Evolutionary conservation across 1,139 yeast genomes (phyloP).

Genomic region (Saccharomyces hybrid): DNA sequence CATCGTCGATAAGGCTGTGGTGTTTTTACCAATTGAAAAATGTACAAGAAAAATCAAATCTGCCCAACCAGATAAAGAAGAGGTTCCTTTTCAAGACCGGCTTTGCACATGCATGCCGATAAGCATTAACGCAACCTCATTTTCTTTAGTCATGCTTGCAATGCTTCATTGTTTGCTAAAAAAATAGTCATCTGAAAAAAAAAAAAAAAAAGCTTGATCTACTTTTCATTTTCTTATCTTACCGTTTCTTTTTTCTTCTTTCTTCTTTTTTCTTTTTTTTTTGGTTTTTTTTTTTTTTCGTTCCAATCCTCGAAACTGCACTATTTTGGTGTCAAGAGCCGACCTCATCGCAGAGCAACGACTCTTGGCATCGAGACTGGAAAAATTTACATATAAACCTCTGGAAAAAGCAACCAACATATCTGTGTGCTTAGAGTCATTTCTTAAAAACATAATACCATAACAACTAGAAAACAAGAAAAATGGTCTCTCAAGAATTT

Average conservation of each 20-base stretch:
- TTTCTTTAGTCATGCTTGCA: no score
- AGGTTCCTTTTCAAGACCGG: no score
- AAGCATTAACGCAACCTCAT: no score
- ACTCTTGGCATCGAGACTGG: not conserved
- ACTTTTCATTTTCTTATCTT: not conserved
- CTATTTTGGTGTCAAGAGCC: not conserved
- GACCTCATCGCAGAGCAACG: constrained; percentile 1
- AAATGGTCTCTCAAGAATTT: constrained; percentile 33
- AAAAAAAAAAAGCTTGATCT: not conserved
- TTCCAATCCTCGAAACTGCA: not conserved
- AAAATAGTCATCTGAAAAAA: no score
- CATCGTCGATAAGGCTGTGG: no score
- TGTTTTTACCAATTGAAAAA: no score
- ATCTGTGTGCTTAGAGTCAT: not conserved
- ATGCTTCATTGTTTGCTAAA: not conserved
- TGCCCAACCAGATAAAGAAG: no score
- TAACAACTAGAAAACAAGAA: not conserved
- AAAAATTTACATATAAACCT: not conserved
- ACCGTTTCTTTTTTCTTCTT: no score
- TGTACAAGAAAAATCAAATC: no score
- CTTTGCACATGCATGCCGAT: no score
- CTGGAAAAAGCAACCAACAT: not conserved
- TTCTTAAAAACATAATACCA: not conserved
- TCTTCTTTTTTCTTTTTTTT: not conserved
- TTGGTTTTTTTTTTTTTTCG: not conserved